phyloP scores from a whole-genome alignment of 495 filamentous ascomycete species.

The Talaromyces liani region DNA sequence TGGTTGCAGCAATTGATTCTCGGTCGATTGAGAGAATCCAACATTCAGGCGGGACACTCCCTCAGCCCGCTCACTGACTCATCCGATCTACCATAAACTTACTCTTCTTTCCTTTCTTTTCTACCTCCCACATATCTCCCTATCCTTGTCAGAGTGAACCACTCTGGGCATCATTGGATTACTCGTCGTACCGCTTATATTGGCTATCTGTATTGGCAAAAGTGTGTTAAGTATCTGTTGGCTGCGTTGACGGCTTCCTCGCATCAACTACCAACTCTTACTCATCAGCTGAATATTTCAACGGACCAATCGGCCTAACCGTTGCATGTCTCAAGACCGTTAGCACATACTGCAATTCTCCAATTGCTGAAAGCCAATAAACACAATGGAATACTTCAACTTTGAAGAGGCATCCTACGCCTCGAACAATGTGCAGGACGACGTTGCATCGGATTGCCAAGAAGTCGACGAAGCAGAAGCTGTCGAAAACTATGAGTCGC shows the following conservation, averaged over 20 bases:
- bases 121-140: background rate
- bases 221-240: background rate
- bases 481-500: conserved; percentile 25
- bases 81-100: background rate
- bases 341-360: background rate
- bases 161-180: background rate
- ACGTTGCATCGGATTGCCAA: conserved; percentile 33
- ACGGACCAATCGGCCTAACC: background rate
- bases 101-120: background rate
- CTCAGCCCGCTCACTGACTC: background rate
- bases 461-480: conserved; percentile 30
- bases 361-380: background rate
- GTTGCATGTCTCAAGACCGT: background rate
- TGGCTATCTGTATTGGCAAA: background rate
- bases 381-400: conserved; percentile 45
- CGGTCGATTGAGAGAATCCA: background rate
- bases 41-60: background rate
- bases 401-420: conserved; percentile 44
- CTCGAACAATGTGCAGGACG: conserved; percentile 29
- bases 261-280: background rate
- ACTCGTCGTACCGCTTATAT: background rate
- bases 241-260: background rate
- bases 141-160: background rate
- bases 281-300: background rate
- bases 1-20: background rate